Conservation (phyloP, 139 green algal genomes). For the Chlamydomonas eustigma region DNA sequence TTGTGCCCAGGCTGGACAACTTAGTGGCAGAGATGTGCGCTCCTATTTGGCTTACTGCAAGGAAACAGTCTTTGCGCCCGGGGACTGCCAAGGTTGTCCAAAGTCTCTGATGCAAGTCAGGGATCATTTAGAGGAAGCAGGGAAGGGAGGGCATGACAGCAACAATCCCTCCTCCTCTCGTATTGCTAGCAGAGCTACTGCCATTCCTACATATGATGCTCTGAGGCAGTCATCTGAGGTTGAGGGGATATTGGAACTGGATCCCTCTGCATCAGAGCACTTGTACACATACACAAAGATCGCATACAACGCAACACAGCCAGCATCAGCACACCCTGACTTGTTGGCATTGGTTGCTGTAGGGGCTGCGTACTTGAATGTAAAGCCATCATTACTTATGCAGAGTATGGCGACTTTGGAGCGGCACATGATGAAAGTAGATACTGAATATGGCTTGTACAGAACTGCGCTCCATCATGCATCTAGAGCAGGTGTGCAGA, state of each 20-base stretch:
- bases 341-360: background rate
- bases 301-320: background rate
- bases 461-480: background rate
- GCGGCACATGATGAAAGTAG: background rate
- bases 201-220: too few relatives aligned
- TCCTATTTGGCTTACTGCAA: background rate
- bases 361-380: background rate
- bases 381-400: background rate
- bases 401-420: background rate
- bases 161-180: too few relatives aligned
- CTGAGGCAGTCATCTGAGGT: too few relatives aligned
- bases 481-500: too few relatives aligned
- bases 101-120: too few relatives aligned
- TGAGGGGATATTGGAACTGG: too few relatives aligned
- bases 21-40: too few relatives aligned
- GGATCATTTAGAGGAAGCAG: too few relatives aligned
- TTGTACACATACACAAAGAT: background rate
- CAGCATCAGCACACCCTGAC: background rate
- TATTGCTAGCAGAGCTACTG: too few relatives aligned
- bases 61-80: background rate
- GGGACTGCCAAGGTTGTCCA: too few relatives aligned
- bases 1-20: too few relatives aligned
- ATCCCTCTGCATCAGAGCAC: background rate
- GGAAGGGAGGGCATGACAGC: background rate
- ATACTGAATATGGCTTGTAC: background rate